Conservation (phyloP, 2,329 filamentous ascomycete genomes). For the Fusarium neocosmosporiellum region DNA sequence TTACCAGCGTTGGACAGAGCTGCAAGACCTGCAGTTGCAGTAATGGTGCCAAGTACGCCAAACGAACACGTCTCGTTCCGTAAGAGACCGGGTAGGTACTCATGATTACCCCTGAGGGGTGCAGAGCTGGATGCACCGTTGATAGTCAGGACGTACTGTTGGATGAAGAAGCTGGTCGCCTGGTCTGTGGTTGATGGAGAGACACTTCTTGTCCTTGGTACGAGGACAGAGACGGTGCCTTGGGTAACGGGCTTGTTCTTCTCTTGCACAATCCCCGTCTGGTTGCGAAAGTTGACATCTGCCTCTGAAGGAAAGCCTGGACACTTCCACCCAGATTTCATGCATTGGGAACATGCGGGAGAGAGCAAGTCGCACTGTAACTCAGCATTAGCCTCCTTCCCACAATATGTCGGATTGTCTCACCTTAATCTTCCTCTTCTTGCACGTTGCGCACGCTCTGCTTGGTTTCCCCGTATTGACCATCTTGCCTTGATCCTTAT, state of each 20-base stretch:
- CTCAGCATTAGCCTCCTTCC: not conserved
- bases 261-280: not conserved
- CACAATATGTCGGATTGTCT: not conserved
- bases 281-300: constrained; percentile 24
- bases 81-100: constrained; percentile 34
- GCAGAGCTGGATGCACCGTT: not conserved
- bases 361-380: constrained; percentile 28
- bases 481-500: constrained; percentile 4
- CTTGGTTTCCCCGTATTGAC: constrained; percentile 36
- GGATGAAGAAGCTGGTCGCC: constrained; percentile 33
- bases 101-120: constrained; percentile 3
- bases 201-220: constrained; percentile 7
- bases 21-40: constrained; percentile 31
- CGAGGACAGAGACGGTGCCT: not conserved
- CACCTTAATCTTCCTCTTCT: constrained; percentile 37
- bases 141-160: constrained; percentile 24
- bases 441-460: constrained; percentile 33
- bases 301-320: constrained; percentile 16
- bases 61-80: constrained; percentile 9
- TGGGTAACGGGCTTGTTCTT: not conserved
- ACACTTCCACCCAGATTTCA: constrained; percentile 28
- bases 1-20: constrained; percentile 36
- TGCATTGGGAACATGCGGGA: constrained; percentile 32
- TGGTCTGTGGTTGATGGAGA: constrained; percentile 22
- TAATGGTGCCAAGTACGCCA: constrained; percentile 25